Base-by-base conservation (phyloP, 1,139 yeast genomes). In the Pichia sp. region DNA sequence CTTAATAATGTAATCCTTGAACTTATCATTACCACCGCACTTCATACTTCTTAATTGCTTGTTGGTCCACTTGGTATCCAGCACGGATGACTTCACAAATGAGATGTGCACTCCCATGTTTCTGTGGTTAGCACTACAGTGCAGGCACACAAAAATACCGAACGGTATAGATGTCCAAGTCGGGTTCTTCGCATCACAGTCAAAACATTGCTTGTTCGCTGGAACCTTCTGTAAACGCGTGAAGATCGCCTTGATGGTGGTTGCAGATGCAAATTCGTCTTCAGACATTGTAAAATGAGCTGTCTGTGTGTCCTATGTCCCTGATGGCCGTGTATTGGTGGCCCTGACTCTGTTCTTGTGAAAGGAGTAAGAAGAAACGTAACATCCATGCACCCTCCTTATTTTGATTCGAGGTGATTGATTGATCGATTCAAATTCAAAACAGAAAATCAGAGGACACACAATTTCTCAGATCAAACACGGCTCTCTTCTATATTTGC, bases 101-200 rank as follows among this genome's bases (percentile, higher is more conserved):
- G 96, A 82, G 49, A 91, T 81, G 58, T 91, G 98, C 33, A 88
- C 97, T 37, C 98, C 98, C 56, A 91, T 66, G 39, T 94, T 93
- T 59, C 98, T 76, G 60, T 91, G 98, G 42, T 82, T 75, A n/a
- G 96, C 95, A 42, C 96, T 94, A 60, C 97, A 91, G 55, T 88
- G 96, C 40, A 88, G 73, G 61, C 97, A 91, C 49, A 91, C 70
- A 60, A 88, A 80, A 37, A 91, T 87, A 39, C 97, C 97, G 56
- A 86, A 87, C 44, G 94, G 94, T 33, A 94, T 95, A 20, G 96
- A 85, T 3, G 97, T 93, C 98, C 98, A 91, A 37, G 94, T 94
- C 21, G 98, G 97, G 60, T 88, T 88, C 49, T 86, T 91, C 26
- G 94, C 88, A 22, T 72, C 74, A 62, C 98, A 91, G 60, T 91